Percentiles rank a stretch among this genome's conserved stretches.
phyloP scores from a whole-genome alignment of 2,329 filamentous ascomycete genomes.

The Xylariales sp. region DNA sequence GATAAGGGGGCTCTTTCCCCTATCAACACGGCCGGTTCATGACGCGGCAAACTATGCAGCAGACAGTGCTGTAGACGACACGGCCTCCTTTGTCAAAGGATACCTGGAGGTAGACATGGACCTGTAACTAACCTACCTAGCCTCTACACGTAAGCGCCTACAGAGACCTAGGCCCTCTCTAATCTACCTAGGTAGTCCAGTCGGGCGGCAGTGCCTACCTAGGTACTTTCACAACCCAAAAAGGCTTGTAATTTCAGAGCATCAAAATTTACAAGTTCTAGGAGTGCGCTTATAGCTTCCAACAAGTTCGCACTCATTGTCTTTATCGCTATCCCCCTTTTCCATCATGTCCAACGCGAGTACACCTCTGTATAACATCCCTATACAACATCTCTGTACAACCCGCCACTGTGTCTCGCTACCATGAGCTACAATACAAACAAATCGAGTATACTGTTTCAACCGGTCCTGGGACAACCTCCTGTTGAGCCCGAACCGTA shows the following conservation, averaged over 20 bases:
- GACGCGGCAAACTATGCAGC: neutral
- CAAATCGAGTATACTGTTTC: constrained; percentile 8
- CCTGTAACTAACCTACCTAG: neutral
- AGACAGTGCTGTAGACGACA: too few species aligned
- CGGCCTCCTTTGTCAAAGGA: too few species aligned
- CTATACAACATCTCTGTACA: constrained; percentile 16
- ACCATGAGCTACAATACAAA: neutral
- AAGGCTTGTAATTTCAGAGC: neutral
- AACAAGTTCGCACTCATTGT: neutral
- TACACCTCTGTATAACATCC: constrained; percentile 16
- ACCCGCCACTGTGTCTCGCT: neutral
- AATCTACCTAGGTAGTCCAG: too few species aligned
- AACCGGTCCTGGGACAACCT: neutral
- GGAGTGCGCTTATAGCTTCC: neutral
- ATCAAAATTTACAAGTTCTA: neutral
- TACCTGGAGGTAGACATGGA: too few species aligned
- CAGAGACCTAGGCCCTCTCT: too few species aligned
- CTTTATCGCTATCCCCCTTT: constrained; percentile 5
- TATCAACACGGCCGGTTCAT: neutral
- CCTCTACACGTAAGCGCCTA: too few species aligned
- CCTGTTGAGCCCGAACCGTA: neutral
- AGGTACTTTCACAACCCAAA: neutral
- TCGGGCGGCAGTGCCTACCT: too few species aligned
- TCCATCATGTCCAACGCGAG: constrained; percentile 10
- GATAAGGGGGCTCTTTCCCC: constrained; percentile 13